phyloP scores from a whole-genome alignment of 108 stramenopile genomes.

The Pseudonitzschia delicatissima region DNA sequence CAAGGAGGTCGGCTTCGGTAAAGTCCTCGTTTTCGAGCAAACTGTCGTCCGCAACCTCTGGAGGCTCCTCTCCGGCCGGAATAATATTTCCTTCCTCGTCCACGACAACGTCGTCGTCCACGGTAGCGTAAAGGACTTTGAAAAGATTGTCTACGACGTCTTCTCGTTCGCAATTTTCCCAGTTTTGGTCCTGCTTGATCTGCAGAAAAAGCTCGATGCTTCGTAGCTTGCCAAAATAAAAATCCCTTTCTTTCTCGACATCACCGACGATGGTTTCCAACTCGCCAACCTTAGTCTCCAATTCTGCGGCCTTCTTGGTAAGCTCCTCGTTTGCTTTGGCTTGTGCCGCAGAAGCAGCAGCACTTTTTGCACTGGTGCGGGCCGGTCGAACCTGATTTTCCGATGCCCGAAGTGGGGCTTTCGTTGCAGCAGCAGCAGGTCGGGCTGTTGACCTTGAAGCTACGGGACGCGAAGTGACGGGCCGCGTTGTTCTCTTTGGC shows the following conservation, averaged over 20 bases:
- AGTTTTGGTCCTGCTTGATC: conserved; percentile 72
- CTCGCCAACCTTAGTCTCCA: conserved; percentile 43
- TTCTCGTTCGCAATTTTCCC: conserved; percentile 35
- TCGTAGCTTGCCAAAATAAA: conserved; percentile 96
- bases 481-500: conserved; percentile 1
- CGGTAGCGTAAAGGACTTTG: conserved; percentile 67
- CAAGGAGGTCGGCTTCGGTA: neutral
- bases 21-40: neutral
- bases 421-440: conserved; percentile 7
- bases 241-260: conserved; percentile 88
- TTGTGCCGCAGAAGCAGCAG: conserved; percentile 8
- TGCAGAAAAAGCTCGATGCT: conserved; percentile 93
- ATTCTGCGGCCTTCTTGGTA: conserved; percentile 46
- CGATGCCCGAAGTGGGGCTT: neutral
- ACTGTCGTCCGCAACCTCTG: too few species aligned
- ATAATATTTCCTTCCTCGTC: conserved; percentile 37
- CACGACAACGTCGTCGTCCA: conserved; percentile 54
- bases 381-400: conserved; percentile 3
- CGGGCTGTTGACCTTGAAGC: conserved; percentile 13
- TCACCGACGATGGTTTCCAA: conserved; percentile 55
- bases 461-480: neutral
- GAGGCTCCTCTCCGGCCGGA: too few species aligned
- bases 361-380: neutral
- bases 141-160: conserved; percentile 69
- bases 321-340: conserved; percentile 47